phyloP scores from a whole-genome alignment of 1,284 basidiomycete species.

The Ceratobasidium sp. region DNA sequence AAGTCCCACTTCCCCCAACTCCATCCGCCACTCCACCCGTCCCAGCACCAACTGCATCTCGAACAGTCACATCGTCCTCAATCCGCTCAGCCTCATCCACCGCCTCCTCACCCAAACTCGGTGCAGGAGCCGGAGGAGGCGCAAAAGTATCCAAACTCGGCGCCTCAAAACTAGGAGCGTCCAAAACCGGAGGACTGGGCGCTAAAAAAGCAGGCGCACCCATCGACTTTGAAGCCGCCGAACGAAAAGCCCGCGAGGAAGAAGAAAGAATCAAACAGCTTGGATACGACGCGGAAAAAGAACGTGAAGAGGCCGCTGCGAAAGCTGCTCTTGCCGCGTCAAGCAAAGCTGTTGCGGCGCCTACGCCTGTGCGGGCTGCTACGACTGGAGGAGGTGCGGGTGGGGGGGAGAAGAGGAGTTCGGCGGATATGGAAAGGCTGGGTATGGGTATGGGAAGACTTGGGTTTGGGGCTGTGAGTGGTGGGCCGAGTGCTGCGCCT shows the following conservation, averaged over 20 bases:
- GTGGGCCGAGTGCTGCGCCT: conserved; percentile 60
- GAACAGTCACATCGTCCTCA: conserved; percentile 75
- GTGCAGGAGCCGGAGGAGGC: conserved; percentile 51
- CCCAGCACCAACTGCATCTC: conserved; percentile 62
- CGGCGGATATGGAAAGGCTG: conserved; percentile 71
- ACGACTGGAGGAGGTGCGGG: conserved; percentile 39
- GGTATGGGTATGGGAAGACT: conserved; percentile 88
- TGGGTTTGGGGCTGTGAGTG: conserved; percentile 88
- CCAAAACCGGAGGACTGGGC: conserved; percentile 76
- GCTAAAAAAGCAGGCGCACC: conserved; percentile 84
- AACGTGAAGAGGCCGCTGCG: conserved; percentile 72
- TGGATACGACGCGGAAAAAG: conserved; percentile 87
- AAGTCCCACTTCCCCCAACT: conserved; percentile 36
- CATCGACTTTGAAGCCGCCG: conserved; percentile 93
- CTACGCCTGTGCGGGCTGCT: conserved; percentile 54
- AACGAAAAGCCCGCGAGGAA: conserved; percentile 88
- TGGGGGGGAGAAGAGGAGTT: conserved; percentile 59
- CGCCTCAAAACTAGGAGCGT: conserved; percentile 55
- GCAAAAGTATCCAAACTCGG: conserved; percentile 62
- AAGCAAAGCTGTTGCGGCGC: conserved; percentile 54
- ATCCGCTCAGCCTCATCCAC: conserved; percentile 63
- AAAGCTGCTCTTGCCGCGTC: conserved; percentile 58
- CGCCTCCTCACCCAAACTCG: conserved; percentile 58
- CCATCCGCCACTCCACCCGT: conserved; percentile 53
- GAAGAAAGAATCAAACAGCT: conserved; percentile 90